Base-by-base conservation (phyloP, 352 stramenopile genomes). In the Phytophthora meadii region DNA sequence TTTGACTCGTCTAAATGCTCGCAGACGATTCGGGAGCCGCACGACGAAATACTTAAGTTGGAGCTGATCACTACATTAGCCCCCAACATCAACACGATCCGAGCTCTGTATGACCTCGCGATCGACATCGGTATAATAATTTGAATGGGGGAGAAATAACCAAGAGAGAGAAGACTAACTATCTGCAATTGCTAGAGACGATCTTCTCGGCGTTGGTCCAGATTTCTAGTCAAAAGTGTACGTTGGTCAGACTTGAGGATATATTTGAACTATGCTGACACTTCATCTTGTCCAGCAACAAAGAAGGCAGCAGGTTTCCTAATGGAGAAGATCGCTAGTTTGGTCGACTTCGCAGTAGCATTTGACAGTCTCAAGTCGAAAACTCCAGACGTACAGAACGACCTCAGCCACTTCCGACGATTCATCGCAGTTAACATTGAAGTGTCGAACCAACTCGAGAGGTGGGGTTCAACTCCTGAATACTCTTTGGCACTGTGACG, bases 381-480 rank as follows among this genome's bases (percentile, higher is more conserved):
- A 30, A 87, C 72, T 22, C 76, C 81, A 19, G 69, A 81, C 17
- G 69, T 89, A 36, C 81, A 89, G 64, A 89, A 89, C 56, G 81
- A 89, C 51, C 59, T 89, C 42, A 89, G 81, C 60, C 76, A 81
- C 50, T 88, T 88, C 39, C 72, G 81, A 25, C 67, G 78, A 10
- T 74, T 87, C 15, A 65, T 81, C 19, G 74, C 77, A 17, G 55
- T 84, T 15, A 80, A 76, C 7, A 27, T 70, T 5, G 46, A 58
- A 2, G 44, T 62, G 2, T 62, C 62, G 32, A 89, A 89, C 40
- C 76, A 89, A 50, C 62, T 84, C 3, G 81, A 88, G 41, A 72
- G 71, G 81, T 82, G 42, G 34, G 36, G 30, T 15, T 19, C 5
- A n/a, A 27, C 28, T 22, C 22, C 22, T 22, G 22, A 22, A 22